phyloP scores from a whole-genome alignment of 1,284 basidiomycete genomes.

The Apiotrichum sp. region DNA sequence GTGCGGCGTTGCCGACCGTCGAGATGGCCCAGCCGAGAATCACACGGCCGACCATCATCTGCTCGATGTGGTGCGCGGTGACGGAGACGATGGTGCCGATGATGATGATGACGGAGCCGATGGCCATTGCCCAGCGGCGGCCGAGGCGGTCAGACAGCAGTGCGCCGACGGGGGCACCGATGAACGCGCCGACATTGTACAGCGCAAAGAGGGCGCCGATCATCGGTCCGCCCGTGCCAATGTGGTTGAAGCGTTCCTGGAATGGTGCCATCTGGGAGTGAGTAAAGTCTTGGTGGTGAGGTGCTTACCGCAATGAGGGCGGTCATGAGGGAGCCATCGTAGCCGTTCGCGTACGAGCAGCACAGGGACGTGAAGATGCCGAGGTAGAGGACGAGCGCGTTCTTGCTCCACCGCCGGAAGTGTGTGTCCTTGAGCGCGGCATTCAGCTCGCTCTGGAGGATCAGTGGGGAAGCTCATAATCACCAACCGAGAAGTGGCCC shows the following conservation, averaged over 20 bases:
- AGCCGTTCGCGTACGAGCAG: conserved; percentile 35
- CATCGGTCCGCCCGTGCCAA: conserved; percentile 28
- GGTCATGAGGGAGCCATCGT: conserved; percentile 23
- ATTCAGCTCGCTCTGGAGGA: no score
- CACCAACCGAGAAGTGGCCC: no score
- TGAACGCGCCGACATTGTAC: conserved; percentile 48
- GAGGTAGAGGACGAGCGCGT: not conserved
- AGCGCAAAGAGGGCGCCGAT: conserved; percentile 18
- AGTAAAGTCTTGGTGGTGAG: conserved; percentile 26
- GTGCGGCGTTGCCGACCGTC: conserved; percentile 50
- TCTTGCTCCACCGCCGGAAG: no score
- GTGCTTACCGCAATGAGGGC: conserved; percentile 19
- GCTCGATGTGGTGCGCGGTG: conserved; percentile 21
- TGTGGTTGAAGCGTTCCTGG: conserved; percentile 17
- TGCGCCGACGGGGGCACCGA: conserved; percentile 2
- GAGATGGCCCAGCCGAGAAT: conserved; percentile 46
- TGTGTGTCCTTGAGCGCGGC: no score
- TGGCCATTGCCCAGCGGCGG: conserved; percentile 54
- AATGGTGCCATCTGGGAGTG: no score
- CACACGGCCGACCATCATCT: conserved; percentile 43
- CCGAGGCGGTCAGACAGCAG: no score
- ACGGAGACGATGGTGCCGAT: conserved; percentile 40
- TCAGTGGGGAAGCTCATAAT: no score
- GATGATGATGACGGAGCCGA: conserved; percentile 50
- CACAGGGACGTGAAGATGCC: conserved; percentile 27